Evolutionary conservation across 2,329 filamentous ascomycete species (phyloP).

Genomic region (Epichloe amarillans): DNA sequence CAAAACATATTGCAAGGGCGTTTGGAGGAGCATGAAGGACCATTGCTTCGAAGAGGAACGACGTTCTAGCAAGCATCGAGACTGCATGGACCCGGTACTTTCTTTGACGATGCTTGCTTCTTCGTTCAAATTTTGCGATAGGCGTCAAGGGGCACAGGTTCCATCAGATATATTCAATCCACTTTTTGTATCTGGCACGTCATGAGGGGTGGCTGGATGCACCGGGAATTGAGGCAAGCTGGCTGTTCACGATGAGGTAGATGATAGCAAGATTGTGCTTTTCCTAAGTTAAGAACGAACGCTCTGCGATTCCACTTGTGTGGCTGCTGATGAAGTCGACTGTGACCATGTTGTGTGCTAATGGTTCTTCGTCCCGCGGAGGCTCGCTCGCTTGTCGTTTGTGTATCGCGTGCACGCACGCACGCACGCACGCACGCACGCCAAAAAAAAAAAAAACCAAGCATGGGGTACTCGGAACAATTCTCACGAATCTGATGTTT

Average conservation of each 20-base stretch:
- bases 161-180: background rate
- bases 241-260: background rate
- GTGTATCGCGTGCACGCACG: too few relatives aligned
- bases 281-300: too few relatives aligned
- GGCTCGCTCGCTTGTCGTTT: too few relatives aligned
- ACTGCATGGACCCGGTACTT: background rate
- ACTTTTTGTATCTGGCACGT: background rate
- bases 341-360: background rate
- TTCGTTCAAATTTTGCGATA: slow-evolving; percentile 5
- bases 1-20: slow-evolving; percentile 16
- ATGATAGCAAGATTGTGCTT: background rate
- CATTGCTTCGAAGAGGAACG: slow-evolving; percentile 12
- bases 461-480: too few relatives aligned
- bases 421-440: too few relatives aligned
- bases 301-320: background rate
- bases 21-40: slow-evolving; percentile 12
- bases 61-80: background rate
- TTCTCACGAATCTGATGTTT: background rate
- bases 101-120: slow-evolving; percentile 11
- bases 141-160: slow-evolving; percentile 4
- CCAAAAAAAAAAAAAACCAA: too few relatives aligned
- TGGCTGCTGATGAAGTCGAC: background rate
- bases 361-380: too few relatives aligned
- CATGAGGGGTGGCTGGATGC: background rate
- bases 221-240: background rate